Evolutionary conservation across 1,284 basidiomycete genomes (phyloP), one percentile per base, ranked within the genome.

Genomic region (Fomes fomentarius): DNA sequence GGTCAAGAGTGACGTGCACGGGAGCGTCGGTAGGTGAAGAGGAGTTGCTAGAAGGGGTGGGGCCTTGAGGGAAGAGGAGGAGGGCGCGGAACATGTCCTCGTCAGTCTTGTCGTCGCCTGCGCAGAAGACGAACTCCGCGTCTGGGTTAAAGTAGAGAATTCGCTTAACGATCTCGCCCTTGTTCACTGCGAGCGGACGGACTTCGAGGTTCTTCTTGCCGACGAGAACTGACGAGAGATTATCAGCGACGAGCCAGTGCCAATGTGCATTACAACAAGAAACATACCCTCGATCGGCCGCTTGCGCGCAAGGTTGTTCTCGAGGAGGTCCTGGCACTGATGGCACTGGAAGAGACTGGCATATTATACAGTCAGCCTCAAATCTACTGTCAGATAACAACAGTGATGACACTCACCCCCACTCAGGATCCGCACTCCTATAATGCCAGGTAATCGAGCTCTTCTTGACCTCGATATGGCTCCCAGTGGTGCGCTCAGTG

Each of bases 191-290:
- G 51, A 92, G 81, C 33, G 96, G 96, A 54, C 96, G 87, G 22
- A 98, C 96, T 76, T 99, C 96, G 48, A 99, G 81, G 72, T 98
- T 98, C 86, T 98, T 98, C 80, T 98, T 98, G 31, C 96, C 96
- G 33, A 95, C 89, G 47, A 96, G 84, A 5, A 96, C 93, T 89
- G 53, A 33, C 50, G 26, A 41, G 19, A 39, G 5, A 7, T 47
- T 35, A 34, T 60, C 38, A 66, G 70, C 54, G 74, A 69, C 51
- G 73, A 69, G 71, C 61, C 28, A 69, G 47, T n/a, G 65, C 15
- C 49, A 48, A 24, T n/a, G 24, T 11, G 14, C n/a, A 17, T 4
- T 7, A 5, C 8, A 41, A 43, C 9, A 5, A 15, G n/a, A 60
- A 43, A 72, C 76, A 57, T 58, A 88, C 87, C 87, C 72, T 96